Base-by-base conservation (phyloP, 352 stramenopile genomes). In the Globisporangium abappressorium region DNA sequence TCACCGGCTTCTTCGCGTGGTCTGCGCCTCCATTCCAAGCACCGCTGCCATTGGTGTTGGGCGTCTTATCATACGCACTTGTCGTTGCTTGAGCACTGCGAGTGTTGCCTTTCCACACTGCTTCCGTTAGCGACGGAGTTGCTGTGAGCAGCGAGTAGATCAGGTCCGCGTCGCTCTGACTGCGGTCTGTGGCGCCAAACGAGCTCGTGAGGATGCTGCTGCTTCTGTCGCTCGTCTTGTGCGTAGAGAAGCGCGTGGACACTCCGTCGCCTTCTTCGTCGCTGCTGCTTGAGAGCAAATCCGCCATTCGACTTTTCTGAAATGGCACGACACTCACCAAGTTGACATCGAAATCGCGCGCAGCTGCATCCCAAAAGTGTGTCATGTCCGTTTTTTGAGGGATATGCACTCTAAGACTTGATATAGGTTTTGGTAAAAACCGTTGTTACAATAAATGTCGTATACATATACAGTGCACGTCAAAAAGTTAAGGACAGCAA, bases 271-370 rank as follows among this genome's bases (percentile, higher is more conserved):
- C 28, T 47, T 64, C 67, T 15, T 89, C 83, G 24, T 89, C 76
- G 57, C 84, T 77, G 68, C 80, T 90, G 68, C 81, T 93, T 1
- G 73, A 81, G 64, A 93, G 80, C 70, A 93, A 73, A 53, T 93
- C 84, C 47, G 84, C 24, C 24, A 26, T 26, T 26, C 24, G 24
- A 26, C 24, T 26, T 26, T 26, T 26, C 24, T 26, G 24, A 26
- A 26, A 26, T 26, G 24, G 24, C 24, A 26, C 24, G 24, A 26
- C 24, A 26, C 24, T 26, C 24, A 26, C 24, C 24, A 26, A 26
- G 24, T 26, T 26, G 24, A 26, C 24, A 26, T 26, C 24, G 1
- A 26, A 26, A 26, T 26, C 24, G 24, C 24, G 24, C 1, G 24
- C 1, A 26, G 24, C 24, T 26, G 24, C 24, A 26, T 26, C 24